Conservation (phyloP, 495 filamentous ascomycete species). For the Lasiosphaeria hispida region DNA sequence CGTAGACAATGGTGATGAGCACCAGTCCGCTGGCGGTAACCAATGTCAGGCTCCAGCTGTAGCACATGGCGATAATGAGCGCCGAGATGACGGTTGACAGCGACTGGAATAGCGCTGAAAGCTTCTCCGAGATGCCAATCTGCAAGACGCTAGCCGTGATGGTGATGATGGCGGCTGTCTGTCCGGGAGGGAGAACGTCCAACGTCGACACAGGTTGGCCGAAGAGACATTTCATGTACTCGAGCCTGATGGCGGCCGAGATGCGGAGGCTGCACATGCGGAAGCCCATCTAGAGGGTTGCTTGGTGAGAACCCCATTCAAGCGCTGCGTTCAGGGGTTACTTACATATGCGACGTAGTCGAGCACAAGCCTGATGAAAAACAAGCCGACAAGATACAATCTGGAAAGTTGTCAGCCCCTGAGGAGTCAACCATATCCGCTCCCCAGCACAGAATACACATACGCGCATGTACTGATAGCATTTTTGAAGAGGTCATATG, state of each 20-base stretch:
- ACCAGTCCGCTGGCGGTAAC: constrained; percentile 56
- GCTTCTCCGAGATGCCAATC: constrained; percentile 63
- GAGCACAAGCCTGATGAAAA: constrained; percentile 57
- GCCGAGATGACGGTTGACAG: constrained; percentile 50
- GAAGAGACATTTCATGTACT: constrained; percentile 53
- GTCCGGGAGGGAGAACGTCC: constrained; percentile 52
- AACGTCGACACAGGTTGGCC: constrained; percentile 51
- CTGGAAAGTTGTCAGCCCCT: constrained; percentile 20
- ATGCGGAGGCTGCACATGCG: constrained; percentile 54
- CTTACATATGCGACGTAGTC: constrained; percentile 57
- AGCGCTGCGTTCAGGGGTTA: not conserved
- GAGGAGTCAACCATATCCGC: not conserved
- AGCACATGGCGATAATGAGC: constrained; percentile 53
- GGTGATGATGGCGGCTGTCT: constrained; percentile 60
- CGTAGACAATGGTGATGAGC: constrained; percentile 56
- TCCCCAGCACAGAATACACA: constrained; percentile 2
- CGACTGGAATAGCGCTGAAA: constrained; percentile 53
- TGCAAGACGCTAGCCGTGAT: constrained; percentile 63
- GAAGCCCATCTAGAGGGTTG: constrained; percentile 45
- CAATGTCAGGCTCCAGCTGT: constrained; percentile 57
- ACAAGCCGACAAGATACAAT: constrained; percentile 61
- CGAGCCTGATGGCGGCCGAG: constrained; percentile 52
- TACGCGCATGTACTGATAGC: constrained; percentile 33
- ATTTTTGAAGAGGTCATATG: constrained; percentile 27
- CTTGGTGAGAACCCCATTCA: not conserved